Evolutionary conservation across 192 early-diverging fungal genomes (phyloP).

Genomic region (Coemansia sp.): DNA sequence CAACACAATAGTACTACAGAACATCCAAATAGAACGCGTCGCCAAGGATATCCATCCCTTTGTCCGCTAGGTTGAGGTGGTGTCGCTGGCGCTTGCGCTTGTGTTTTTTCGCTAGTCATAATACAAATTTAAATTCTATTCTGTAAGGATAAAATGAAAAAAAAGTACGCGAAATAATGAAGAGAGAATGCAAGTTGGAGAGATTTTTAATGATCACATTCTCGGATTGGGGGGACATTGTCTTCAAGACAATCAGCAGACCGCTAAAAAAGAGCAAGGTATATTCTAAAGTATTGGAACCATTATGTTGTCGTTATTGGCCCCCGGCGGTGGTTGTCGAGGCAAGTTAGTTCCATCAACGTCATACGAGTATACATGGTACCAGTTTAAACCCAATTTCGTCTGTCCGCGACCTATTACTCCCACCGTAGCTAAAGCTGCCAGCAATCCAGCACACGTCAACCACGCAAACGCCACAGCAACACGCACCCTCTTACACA

Average conservation of each 20-base stretch:
- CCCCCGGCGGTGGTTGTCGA: no score
- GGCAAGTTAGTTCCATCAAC: slow-evolving; percentile 21
- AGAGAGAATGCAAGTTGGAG: no score
- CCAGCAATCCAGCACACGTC: slow-evolving; percentile 16
- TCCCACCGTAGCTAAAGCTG: slow-evolving; percentile 10
- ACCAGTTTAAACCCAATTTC: slow-evolving; percentile 25
- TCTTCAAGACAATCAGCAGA: no score
- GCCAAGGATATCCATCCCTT: slow-evolving; percentile 37
- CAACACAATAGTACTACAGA: slow-evolving; percentile 26
- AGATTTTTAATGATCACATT: no score
- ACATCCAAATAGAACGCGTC: slow-evolving; percentile 25
- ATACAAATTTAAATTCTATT: neutral
- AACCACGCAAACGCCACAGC: slow-evolving; percentile 43
- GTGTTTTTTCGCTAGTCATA: neutral
- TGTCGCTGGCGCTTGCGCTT: neutral
- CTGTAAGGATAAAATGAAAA: no score
- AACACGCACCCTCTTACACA: slow-evolving; percentile 24
- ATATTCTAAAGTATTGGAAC: no score
- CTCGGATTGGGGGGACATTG: no score
- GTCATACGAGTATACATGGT: slow-evolving; percentile 41
- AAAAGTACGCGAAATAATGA: no score
- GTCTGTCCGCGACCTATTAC: slow-evolving; percentile 36
- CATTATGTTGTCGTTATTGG: no score
- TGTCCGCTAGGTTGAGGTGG: neutral
- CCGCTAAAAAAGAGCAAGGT: no score